Conservation (phyloP, 345 rosid species). For the Eucalyptus pumila region DNA sequence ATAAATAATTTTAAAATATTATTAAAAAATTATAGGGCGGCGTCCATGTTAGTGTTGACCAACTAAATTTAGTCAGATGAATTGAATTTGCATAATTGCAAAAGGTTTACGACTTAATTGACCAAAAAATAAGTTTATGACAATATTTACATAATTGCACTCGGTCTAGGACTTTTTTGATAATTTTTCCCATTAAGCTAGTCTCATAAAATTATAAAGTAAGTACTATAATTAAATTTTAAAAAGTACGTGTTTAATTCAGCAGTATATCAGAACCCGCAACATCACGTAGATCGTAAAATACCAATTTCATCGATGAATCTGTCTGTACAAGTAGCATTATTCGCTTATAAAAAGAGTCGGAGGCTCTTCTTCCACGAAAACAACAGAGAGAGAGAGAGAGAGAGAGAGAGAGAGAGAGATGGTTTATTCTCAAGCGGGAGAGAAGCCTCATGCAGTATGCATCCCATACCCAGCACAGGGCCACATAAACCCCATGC, state of each 20-base stretch:
- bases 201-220: not conserved
- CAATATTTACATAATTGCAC: too few species aligned
- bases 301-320: not conserved
- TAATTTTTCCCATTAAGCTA: not conserved
- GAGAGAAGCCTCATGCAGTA: conserved; percentile 10
- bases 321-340: not conserved
- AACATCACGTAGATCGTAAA: not conserved
- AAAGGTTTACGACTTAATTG: too few species aligned
- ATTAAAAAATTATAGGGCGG: too few species aligned
- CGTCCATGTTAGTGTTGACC: too few species aligned
- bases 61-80: too few species aligned
- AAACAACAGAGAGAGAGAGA: not conserved
- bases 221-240: too few species aligned
- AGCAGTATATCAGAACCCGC: not conserved
- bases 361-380: not conserved
- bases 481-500: conserved; percentile 19
- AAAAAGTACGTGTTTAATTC: not conserved
- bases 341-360: not conserved
- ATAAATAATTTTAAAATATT: too few species aligned
- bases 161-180: too few species aligned
- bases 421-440: not conserved
- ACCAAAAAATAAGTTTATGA: too few species aligned
- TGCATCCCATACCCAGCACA: conserved; percentile 21
- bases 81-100: too few species aligned
- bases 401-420: too few species aligned